Base-by-base conservation (phyloP, 2,329 filamentous ascomycete species). In the Fusarium hostae region DNA sequence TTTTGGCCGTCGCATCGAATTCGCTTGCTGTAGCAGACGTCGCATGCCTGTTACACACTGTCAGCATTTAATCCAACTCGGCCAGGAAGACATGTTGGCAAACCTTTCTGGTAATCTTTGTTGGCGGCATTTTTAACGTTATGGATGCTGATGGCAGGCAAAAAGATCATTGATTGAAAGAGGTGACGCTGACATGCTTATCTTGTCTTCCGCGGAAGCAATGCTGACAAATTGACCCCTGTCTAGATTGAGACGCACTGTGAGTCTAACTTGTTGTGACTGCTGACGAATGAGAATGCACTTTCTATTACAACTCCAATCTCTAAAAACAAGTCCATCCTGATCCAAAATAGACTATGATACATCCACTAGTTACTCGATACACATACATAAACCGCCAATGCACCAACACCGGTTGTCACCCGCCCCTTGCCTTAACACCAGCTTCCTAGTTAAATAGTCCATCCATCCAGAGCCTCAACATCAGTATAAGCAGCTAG, bases 11-110 rank as follows among this genome's bases (percentile, higher is more conserved):
- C 70, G 13, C 71, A 73, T 28, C 70, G 64, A 20, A 73, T 73
- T 18, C 63, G 68, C 32, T 60, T 71, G 12, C 34, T 32, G 22
- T 73, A 73, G 35, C 71, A 73, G 4, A 73, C 37, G 10, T 73
- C 71, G 24, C 71, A 73, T 1, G 71, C 67, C 70, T 73, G 1
- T n/a, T 2, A 24, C 1, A 18, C 4, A 2, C 2, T 8, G 22
- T 61, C 16, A 61, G 51, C 10, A n/a, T 9, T 24, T 5, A 4
- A 2, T 1, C 12, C n/a, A 11, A 0, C 7, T 5, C 9, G 7
- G 20, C 0, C 15, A 9, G 13, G 1, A 5, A 22, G n/a, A 4
- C 5, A 15, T 4, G 22, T 3, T 2, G 7, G 9, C n/a, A 12
- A 30, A 59, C 56, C 56, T 59, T 59, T 40, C 56, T 54, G 6